phyloP scores from a whole-genome alignment of 352 stramenopile genomes.

The Phytopythium boreale region DNA sequence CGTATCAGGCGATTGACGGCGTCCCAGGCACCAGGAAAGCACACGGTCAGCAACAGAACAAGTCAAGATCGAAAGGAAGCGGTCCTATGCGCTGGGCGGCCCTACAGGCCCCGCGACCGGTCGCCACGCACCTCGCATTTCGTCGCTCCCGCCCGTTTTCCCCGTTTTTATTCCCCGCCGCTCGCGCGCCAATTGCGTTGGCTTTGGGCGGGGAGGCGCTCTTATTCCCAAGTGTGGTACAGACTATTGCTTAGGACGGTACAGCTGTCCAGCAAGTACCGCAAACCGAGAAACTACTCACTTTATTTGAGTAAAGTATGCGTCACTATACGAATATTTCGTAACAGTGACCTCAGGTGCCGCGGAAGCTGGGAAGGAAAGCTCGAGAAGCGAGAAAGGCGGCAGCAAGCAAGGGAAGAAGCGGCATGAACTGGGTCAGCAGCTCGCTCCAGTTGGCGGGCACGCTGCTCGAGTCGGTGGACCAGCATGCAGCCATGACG shows the following conservation, averaged over 20 bases:
- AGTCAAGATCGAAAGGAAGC: background rate
- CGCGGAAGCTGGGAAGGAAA: background rate
- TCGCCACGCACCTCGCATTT: conserved; percentile 8
- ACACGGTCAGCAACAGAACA: background rate
- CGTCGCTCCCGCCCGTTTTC: background rate
- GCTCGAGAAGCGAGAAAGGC: conserved; percentile 12
- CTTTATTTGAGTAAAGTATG: background rate
- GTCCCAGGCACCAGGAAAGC: background rate
- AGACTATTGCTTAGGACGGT: background rate
- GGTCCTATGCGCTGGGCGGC: background rate
- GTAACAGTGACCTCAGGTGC: no score
- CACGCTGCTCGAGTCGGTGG: conserved; percentile 80
- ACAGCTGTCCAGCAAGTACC: background rate
- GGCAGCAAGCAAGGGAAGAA: background rate
- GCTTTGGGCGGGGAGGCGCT: background rate
- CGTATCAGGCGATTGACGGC: background rate
- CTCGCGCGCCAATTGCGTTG: conserved; percentile 3
- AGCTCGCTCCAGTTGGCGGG: conserved; percentile 79
- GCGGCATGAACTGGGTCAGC: conserved; percentile 81
- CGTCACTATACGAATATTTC: no score
- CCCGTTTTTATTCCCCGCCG: background rate
- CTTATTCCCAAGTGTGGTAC: background rate
- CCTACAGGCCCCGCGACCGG: background rate
- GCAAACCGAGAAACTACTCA: background rate
- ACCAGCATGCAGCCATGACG: conserved; percentile 80